A percentile compares a stretch with the other conserved stretches of the same genome.
Conservation (phyloP, 2,329 filamentous ascomycete species). For the Cladophialophora chaetospira region DNA sequence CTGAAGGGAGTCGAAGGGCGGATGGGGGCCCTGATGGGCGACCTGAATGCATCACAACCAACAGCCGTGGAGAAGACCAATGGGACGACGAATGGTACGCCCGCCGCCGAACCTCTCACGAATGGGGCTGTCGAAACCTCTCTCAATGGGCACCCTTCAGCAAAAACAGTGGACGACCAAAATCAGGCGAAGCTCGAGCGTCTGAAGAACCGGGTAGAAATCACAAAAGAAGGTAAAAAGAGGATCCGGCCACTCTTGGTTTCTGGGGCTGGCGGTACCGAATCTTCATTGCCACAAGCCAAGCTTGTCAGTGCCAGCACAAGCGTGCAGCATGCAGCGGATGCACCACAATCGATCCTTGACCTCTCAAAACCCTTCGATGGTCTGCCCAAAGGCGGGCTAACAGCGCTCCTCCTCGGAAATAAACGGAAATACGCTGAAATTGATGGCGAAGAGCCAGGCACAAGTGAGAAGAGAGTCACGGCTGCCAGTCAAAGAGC, state of each 20-base stretch:
- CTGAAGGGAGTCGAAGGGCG: slow-evolving; percentile 85
- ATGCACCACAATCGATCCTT: slow-evolving; percentile 73
- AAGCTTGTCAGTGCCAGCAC: slow-evolving; percentile 78
- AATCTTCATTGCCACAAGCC: slow-evolving; percentile 85
- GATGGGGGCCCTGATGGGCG: slow-evolving; percentile 99
- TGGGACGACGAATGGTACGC: slow-evolving; percentile 48
- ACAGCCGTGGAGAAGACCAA: slow-evolving; percentile 6
- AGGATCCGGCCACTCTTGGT: slow-evolving; percentile 89
- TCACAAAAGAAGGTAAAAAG: slow-evolving; percentile 97
- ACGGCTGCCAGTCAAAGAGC: slow-evolving; percentile 63
- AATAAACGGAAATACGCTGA: slow-evolving; percentile 85
- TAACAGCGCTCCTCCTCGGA: slow-evolving; percentile 81
- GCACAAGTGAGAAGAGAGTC: slow-evolving; percentile 60
- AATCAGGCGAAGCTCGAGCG: slow-evolving; percentile 63
- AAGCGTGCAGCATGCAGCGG: slow-evolving; percentile 39
- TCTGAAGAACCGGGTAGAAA: slow-evolving; percentile 87
- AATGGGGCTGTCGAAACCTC: slow-evolving; percentile 38
- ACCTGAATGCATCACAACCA: slow-evolving; percentile 61
- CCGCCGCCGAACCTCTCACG: slow-evolving; percentile 39
- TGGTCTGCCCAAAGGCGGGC: slow-evolving; percentile 83
- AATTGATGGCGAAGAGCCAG: slow-evolving; percentile 75
- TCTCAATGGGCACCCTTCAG: slow-evolving; percentile 33
- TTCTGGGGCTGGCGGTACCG: slow-evolving; percentile 81
- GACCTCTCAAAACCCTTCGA: slow-evolving; percentile 94
- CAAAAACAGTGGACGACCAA: slow-evolving; percentile 49